Base-by-base conservation (phyloP, 208 protist genomes). In the Leishmania mexicana region DNA sequence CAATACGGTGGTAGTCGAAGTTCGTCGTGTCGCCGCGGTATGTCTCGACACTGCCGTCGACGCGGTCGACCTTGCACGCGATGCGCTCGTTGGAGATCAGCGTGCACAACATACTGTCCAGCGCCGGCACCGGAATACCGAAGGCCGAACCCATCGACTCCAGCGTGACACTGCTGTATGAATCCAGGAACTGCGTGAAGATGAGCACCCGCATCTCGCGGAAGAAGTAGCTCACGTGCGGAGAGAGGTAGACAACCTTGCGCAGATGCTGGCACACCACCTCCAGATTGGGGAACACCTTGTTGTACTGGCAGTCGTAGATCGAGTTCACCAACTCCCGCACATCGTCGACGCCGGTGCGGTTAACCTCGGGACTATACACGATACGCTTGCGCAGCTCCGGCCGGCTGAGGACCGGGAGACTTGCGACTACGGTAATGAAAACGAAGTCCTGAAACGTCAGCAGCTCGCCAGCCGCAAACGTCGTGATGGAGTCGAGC, bases 171-270 rank as follows among this genome's bases (percentile, higher is more conserved):
- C 96, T 99, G 83, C 97, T 96, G 92, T 99, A 99, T 11, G 97
- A 99, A 83, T 99, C 97, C n/a, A 99, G 94, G 84, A 99, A 99
- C 94, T 99, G 99, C 62, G 89, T 97, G 83, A 99, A 99, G 51
- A 99, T 97, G 15, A 98, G 81, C 54, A 99, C 95, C 57, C 99
- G 95, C 83, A 99, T 93, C 87, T 99, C 99, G 67, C 99, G 94
- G 73, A 98, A 98, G 83, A 99, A 99, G 89, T 99, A 99, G 71
- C 95, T 94, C 47, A 98, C 92, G 85, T 99, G 99, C 11, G 84
- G 75, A 8, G 94, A 86, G 10, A 99, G 80, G 89, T 96, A 99
- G n/a, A 98, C 90, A 79, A 99, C 90, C 35, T 76, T 83, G 74
- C 96, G 93, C 68, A 99, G 85, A 64, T 94, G 83, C 53, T 99